Percentiles rank a stretch among this genome's conserved stretches.
These are phyloP conservation scores for Solanum hybrid DNA, from an alignment of 305 asterid genomes.

Conservation along the genomic window DNA sequence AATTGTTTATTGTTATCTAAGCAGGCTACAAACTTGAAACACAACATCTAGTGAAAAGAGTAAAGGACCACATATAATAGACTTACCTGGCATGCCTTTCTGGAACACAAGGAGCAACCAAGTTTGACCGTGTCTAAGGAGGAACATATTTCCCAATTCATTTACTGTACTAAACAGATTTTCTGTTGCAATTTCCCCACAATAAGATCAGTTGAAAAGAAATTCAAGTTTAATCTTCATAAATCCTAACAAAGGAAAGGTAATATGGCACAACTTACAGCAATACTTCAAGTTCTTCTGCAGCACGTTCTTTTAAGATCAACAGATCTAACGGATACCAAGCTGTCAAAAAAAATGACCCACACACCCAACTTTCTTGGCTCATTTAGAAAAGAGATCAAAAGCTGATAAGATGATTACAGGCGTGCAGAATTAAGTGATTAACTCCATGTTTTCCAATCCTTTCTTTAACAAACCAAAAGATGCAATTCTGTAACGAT, in stretches of 20 bases:
- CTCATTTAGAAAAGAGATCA: not conserved
- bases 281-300: not conserved
- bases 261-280: not conserved
- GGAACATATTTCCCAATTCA: not conserved
- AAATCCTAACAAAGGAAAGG: not conserved
- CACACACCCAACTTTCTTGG: not conserved
- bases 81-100: conserved; percentile 2
- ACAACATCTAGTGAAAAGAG: not conserved
- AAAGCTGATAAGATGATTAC: not conserved
- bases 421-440: not conserved
- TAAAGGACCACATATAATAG: not conserved
- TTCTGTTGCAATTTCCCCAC: not conserved
- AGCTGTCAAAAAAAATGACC: not conserved
- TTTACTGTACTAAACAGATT: not conserved
- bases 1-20: not conserved
- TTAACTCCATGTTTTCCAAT: not conserved
- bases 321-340: not conserved
- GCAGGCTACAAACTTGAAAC: not conserved
- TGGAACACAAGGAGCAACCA: not conserved
- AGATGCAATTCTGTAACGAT: not conserved
- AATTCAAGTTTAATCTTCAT: not conserved
- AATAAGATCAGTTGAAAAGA: not conserved
- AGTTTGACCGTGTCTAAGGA: not conserved
- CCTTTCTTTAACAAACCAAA: not conserved
- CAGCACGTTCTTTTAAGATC: not conserved